Evolutionary conservation across 2,329 filamentous ascomycete genomes (phyloP), one percentile per base, ranked within the genome.

Genomic region (Aureobasidium uvarum): DNA sequence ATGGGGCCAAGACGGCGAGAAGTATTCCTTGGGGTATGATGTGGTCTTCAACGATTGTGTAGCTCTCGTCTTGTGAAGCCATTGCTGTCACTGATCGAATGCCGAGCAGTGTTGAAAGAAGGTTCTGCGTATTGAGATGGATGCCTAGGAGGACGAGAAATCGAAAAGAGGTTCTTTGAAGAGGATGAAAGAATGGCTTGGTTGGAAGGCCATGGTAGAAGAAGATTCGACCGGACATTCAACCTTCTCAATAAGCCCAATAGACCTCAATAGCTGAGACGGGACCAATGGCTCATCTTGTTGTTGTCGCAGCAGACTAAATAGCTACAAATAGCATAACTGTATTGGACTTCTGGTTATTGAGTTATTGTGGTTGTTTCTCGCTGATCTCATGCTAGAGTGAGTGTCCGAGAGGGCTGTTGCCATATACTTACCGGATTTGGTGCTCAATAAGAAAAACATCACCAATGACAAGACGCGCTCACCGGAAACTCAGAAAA

Each of bases 1-100:
- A 68, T 23, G 81, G 73, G 18, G 83, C 79, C 28, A 86, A 74
- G 16, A 79, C 69, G 1, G 84, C 81, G 41, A 88, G 73, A 52
- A 77, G 38, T 45, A 81, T 70, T 78, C 77, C 39, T 70, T 62
- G 2, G 74, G 65, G 67, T 77, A 79, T 51, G 67, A 58, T 48
- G 48, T 28, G 62, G 13, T 52, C 38, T 63, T 52, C 55, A 28
- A 59, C 18, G 20, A 28, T 60, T 13, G 18, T 13, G 13, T 55
- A 28, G 18, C 23, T 28, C 31, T 18, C 23, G 25, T 8, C 63
- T 41, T 28, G 28, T n/a, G 50, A 39, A 41, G 23, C 60, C 60
- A 52, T 63, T 38, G 36, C 60, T 54, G 59, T 39, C 11, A 33
- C 6, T 28, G 36, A 16, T 1, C 3, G 13, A 41, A 52, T 5